Evolutionary conservation across 2,329 filamentous ascomycete species (phyloP).

Genomic region (Beauveria varroae): DNA sequence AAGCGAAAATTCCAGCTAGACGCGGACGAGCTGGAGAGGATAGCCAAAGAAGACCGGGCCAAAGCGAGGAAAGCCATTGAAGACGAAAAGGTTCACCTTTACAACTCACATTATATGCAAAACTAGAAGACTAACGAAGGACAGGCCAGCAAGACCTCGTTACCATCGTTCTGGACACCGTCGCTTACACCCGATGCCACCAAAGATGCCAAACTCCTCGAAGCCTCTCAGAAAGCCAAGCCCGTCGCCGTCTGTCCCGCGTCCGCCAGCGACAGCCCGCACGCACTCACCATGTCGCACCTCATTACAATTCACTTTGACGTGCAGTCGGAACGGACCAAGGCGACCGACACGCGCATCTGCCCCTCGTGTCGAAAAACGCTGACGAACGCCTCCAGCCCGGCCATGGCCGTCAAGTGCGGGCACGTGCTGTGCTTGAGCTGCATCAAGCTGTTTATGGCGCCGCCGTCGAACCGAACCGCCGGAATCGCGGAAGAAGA

Average conservation of each 20-base stretch:
- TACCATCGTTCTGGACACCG: slow-evolving; percentile 92
- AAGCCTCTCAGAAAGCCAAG: slow-evolving; percentile 55
- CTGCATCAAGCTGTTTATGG: slow-evolving; percentile 80
- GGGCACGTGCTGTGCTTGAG: slow-evolving; percentile 85
- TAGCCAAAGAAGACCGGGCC: slow-evolving; percentile 61
- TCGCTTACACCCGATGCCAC: slow-evolving; percentile 60
- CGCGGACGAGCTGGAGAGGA: slow-evolving; percentile 64
- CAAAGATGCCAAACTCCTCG: slow-evolving; percentile 40
- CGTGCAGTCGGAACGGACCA: slow-evolving; percentile 51
- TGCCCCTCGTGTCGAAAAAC: slow-evolving; percentile 84
- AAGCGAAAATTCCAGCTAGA: slow-evolving; percentile 74
- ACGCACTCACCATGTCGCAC: slow-evolving; percentile 69
- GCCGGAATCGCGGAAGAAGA: slow-evolving; percentile 33
- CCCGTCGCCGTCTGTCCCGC: slow-evolving; percentile 68
- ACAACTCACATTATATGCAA: neutral
- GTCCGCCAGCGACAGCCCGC: slow-evolving; percentile 56
- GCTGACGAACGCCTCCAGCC: slow-evolving; percentile 74
- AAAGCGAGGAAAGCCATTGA: slow-evolving; percentile 65
- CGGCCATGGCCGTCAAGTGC: slow-evolving; percentile 77
- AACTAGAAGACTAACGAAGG: slow-evolving; percentile 6
- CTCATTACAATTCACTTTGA: slow-evolving; percentile 72
- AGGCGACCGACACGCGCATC: slow-evolving; percentile 36
- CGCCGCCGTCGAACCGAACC: slow-evolving; percentile 41
- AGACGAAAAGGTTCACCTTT: slow-evolving; percentile 53
- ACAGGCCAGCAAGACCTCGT: slow-evolving; percentile 53